Percentiles rank a stretch among this genome's conserved stretches.
Evolutionary conservation across 163 green algal genomes (phyloP).

Genomic region (Scenedesmus sp.): DNA sequence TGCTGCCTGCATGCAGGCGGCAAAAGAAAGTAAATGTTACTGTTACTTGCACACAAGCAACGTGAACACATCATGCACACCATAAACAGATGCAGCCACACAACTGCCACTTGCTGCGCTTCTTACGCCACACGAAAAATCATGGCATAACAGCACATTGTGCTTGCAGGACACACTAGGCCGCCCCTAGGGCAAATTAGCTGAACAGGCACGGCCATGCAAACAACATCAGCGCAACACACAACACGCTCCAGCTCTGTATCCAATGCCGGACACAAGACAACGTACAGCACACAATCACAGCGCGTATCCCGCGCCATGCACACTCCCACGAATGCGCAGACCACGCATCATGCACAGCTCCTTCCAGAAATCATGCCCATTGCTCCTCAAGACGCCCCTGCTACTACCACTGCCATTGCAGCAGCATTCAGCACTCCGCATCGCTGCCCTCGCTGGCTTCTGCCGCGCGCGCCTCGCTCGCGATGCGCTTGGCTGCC

Average conservation of each 20-base stretch:
- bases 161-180: not conserved
- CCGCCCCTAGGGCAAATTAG: not conserved
- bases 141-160: not conserved
- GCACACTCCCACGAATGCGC: not conserved
- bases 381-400: not conserved
- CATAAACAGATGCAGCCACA: not conserved
- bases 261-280: not conserved
- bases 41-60: not conserved
- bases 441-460: constrained; percentile 40
- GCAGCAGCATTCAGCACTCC: constrained; percentile 11
- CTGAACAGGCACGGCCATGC: not conserved
- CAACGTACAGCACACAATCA: not conserved
- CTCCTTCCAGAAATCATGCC: not conserved
- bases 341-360: not conserved
- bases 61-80: not conserved
- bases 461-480: constrained; percentile 57
- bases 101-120: not conserved
- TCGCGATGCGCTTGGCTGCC: constrained; percentile 55
- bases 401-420: not conserved
- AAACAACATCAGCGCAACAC: not conserved
- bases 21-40: not conserved
- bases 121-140: not conserved
- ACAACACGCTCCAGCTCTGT: not conserved
- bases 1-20: not conserved
- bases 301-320: not conserved